A percentile compares a stretch with the other conserved stretches of the same genome.
Conservation (phyloP, 768 basidiomycete genomes). For the Lentinula lateritia region DNA sequence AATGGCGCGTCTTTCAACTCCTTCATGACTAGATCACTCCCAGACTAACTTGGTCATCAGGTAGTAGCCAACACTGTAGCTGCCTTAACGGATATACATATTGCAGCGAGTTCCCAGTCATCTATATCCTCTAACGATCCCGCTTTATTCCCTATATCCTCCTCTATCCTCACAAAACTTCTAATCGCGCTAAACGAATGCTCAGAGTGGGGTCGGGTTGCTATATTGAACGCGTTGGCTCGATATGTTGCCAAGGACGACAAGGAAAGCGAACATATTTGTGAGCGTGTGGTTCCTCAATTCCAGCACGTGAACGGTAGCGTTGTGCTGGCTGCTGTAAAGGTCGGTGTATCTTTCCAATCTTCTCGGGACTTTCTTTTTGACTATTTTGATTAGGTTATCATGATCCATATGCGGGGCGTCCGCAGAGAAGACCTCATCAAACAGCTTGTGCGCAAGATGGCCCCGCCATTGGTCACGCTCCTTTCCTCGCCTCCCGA, state of each 20-base stretch:
- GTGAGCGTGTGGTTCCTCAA: conserved; percentile 96
- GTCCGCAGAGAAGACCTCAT: conserved; percentile 79
- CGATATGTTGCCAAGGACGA: conserved; percentile 82
- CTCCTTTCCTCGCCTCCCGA: conserved; percentile 95
- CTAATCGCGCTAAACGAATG: conserved; percentile 96
- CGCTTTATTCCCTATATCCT: conserved; percentile 79
- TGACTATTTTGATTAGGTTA: conserved; percentile 50
- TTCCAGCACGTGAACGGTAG: conserved; percentile 97
- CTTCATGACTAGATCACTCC: not conserved
- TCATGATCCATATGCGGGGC: conserved; percentile 94
- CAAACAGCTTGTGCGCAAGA: conserved; percentile 86
- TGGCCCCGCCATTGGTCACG: conserved; percentile 96
- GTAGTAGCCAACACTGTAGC: conserved; percentile 97
- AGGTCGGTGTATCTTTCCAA: conserved; percentile 41
- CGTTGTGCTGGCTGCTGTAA: conserved; percentile 95
- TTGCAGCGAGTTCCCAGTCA: conserved; percentile 53
- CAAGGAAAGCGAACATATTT: conserved; percentile 97
- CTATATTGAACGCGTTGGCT: conserved; percentile 81
- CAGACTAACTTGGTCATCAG: conserved; percentile 32
- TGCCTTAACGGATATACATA: conserved; percentile 89
- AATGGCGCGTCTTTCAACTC: conserved; percentile 57
- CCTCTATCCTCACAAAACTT: conserved; percentile 78
- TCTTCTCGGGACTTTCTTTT: not conserved
- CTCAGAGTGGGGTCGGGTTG: conserved; percentile 98
- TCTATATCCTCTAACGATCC: conserved; percentile 52